Percentiles rank a stretch among this genome's conserved stretches.
These are phyloP conservation scores for Sphaerosporella brunnea DNA, from an alignment of 495 filamentous ascomycete genomes.

Conservation along the genomic window DNA sequence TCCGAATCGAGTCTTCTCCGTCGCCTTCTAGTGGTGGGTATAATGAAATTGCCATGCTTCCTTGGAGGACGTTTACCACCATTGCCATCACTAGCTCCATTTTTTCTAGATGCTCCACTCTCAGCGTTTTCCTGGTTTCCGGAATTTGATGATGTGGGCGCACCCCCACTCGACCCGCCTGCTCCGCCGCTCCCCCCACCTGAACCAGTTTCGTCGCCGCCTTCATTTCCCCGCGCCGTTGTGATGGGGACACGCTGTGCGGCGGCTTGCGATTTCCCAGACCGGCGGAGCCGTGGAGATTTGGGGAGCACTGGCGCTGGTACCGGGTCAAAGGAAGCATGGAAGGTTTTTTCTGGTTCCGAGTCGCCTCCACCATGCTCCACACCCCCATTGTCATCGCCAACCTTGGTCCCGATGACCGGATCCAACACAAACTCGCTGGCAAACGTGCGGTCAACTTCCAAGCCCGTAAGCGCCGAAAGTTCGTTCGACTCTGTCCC, in stretches of 20 bases:
- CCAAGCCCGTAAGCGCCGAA: background rate
- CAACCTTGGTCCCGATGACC: background rate
- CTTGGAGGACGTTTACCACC: background rate
- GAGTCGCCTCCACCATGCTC: background rate
- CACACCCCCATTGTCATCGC: background rate
- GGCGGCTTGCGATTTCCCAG: background rate
- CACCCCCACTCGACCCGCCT: background rate
- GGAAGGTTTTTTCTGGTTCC: background rate
- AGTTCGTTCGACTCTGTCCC: background rate
- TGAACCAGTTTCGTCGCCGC: background rate
- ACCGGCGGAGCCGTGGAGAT: no score
- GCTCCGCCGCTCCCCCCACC: background rate
- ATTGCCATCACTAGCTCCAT: background rate
- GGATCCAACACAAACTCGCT: slow-evolving; percentile 2
- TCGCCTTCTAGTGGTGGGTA: background rate
- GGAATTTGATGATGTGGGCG: background rate
- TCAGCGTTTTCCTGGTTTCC: background rate
- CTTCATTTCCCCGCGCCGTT: background rate
- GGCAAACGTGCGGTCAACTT: background rate
- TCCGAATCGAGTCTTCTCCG: background rate
- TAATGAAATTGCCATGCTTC: background rate
- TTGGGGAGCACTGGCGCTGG: background rate
- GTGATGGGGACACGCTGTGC: background rate
- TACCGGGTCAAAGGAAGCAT: background rate
- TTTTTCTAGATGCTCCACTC: background rate